Conservation (phyloP, 2,329 filamentous ascomycete genomes). For the Penicillium sp. region DNA sequence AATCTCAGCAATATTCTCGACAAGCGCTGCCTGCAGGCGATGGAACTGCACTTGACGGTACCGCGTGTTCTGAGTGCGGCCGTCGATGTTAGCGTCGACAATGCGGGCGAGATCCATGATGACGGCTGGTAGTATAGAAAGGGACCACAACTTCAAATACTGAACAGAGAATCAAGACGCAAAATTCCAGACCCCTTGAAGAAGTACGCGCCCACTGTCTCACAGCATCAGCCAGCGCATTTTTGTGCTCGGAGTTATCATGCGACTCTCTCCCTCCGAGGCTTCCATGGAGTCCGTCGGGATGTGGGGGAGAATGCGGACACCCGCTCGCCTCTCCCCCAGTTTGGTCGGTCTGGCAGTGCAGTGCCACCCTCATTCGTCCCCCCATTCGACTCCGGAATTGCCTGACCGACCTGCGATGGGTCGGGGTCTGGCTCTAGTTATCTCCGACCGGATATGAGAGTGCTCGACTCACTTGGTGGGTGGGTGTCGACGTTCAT, state of each 20-base stretch:
- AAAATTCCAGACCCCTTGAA: background rate
- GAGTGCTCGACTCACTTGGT: background rate
- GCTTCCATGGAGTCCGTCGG: conserved; percentile 13
- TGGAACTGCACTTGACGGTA: conserved; percentile 46
- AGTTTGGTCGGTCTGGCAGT: background rate
- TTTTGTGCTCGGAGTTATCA: conserved; percentile 9
- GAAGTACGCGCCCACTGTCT: background rate
- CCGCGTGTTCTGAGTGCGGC: conserved; percentile 40
- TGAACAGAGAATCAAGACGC: background rate
- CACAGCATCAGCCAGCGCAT: background rate
- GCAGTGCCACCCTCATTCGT: background rate
- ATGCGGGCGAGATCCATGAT: conserved; percentile 32
- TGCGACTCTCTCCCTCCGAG: background rate
- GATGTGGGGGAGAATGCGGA: conserved; percentile 28
- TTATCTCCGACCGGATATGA: conserved; percentile 8
- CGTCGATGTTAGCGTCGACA: conserved; percentile 40
- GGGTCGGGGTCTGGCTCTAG: background rate
- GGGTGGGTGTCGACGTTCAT: background rate
- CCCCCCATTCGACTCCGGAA: background rate
- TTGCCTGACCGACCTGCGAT: background rate
- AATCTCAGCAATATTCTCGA: conserved; percentile 31
- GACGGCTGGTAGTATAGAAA: background rate
- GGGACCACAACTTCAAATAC: background rate
- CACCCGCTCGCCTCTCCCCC: conserved; percentile 3
- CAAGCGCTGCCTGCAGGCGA: conserved; percentile 37